Evolutionary conservation across 208 protist genomes (phyloP).

Genomic region (Leishmania aethiopica): DNA sequence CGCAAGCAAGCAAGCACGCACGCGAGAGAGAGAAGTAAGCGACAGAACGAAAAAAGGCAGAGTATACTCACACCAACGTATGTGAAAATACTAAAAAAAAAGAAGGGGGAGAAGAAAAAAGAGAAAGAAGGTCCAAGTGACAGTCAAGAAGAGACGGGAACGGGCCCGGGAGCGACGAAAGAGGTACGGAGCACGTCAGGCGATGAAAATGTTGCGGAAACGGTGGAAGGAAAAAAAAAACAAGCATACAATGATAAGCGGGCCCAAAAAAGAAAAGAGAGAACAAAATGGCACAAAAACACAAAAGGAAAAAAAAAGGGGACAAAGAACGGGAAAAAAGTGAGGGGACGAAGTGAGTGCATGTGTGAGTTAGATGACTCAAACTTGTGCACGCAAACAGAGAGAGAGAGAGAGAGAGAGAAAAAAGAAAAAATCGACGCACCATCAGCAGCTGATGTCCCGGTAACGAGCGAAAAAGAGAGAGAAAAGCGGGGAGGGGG

Average conservation of each 20-base stretch:
- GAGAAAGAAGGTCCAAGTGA: no score
- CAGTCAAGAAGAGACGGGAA: not conserved
- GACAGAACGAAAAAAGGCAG: not conserved
- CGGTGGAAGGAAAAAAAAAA: not conserved
- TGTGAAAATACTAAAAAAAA: not conserved
- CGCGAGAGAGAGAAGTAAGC: not conserved
- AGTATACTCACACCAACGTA: not conserved
- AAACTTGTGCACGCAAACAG: not conserved
- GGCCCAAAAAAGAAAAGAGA: no score
- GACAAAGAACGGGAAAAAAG: not conserved
- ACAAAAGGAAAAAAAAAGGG: not conserved
- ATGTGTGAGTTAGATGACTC: not conserved
- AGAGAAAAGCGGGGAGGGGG: not conserved
- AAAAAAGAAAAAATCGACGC: not conserved
- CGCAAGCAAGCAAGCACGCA: not conserved
- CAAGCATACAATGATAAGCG: not conserved
- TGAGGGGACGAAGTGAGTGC: not conserved
- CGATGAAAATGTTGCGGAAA: not conserved
- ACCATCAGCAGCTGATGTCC: not conserved
- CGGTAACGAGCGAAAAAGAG: not conserved
- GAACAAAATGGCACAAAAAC: no score
- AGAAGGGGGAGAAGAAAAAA: not conserved
- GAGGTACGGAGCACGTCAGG: not conserved
- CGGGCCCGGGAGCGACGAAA: not conserved
- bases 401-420: no score